phyloP scores from a whole-genome alignment of 805 yeast species.

The Lipomyces mesembrius region DNA sequence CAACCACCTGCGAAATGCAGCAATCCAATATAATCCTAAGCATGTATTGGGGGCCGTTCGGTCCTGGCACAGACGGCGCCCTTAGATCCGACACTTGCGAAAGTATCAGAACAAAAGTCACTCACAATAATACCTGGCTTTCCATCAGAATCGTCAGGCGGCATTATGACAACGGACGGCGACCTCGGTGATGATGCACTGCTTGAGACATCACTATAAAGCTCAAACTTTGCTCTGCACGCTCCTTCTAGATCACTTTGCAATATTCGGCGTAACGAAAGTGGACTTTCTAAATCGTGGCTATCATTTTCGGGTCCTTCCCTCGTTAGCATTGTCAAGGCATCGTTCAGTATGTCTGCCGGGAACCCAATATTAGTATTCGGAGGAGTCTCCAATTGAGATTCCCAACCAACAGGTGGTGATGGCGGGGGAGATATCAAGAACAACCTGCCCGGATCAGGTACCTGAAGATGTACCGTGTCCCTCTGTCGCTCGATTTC shows the following conservation, averaged over 20 bases:
- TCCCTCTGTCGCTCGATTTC: conserved; percentile 15
- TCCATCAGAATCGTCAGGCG: conserved; percentile 10
- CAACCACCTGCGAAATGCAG: not conserved
- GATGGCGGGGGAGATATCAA: conserved; percentile 42
- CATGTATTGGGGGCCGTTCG: not conserved
- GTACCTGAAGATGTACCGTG: conserved; percentile 30
- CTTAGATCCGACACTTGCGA: not conserved
- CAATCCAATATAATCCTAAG: not conserved
- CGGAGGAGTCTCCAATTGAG: conserved; percentile 38
- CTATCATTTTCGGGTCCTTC: not conserved
- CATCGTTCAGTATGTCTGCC: conserved; percentile 25
- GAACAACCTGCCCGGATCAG: conserved; percentile 37
- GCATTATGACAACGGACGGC: conserved; percentile 8
- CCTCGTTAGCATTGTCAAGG: conserved; percentile 19
- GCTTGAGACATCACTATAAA: conserved; percentile 4
- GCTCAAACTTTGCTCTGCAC: conserved; percentile 2
- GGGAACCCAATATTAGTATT: conserved; percentile 31
- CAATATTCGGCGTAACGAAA: not conserved
- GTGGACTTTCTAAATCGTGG: not conserved
- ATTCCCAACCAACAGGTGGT: conserved; percentile 41
- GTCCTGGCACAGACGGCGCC: not conserved
- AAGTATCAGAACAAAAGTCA: conserved; percentile 13
- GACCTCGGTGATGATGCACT: not conserved
- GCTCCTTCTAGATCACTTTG: not conserved
- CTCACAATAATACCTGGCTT: conserved; percentile 31